phyloP scores from a whole-genome alignment of 305 asterid genomes.

The Fraxinus angustifolia region DNA sequence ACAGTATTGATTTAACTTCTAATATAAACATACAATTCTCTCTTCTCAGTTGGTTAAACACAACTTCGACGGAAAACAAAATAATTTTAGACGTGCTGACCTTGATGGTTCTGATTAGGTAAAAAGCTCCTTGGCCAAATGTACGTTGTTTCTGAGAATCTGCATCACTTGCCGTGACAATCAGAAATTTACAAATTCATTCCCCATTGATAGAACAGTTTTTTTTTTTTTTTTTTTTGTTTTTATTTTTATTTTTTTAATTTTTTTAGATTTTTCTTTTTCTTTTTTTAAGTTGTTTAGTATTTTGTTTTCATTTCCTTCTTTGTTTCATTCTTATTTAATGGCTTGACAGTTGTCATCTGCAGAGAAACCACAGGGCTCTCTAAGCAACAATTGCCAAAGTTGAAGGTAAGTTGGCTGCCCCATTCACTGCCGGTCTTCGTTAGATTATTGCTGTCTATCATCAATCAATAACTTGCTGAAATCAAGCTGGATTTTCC shows the following conservation, averaged over 20 bases:
- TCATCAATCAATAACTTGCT: no score
- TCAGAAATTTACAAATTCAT: background rate
- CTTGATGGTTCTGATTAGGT: slow-evolving; percentile 83
- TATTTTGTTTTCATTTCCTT: background rate
- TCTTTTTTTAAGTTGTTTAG: background rate
- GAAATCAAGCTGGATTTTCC: no score
- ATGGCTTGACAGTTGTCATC: slow-evolving; percentile 1
- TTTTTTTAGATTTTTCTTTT: background rate
- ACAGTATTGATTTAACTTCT: slow-evolving; percentile 2
- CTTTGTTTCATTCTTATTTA: background rate
- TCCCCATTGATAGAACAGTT: background rate
- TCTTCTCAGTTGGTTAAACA: slow-evolving; percentile 85
- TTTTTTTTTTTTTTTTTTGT: background rate
- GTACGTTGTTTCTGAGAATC: background rate
- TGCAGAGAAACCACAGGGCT: no score
- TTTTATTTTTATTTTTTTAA: no score
- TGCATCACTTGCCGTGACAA: background rate
- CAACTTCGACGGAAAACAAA: slow-evolving; percentile 85
- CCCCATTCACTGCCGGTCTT: background rate
- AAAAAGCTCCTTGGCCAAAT: slow-evolving; percentile 25
- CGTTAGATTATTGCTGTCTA: no score
- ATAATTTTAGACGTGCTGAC: slow-evolving; percentile 48
- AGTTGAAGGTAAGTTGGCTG: background rate
- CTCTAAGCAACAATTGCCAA: background rate
- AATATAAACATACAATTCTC: background rate